These are phyloP conservation scores for Yarrowia keelungensis DNA, from an alignment of 805 yeast species.

Conservation along the genomic window DNA sequence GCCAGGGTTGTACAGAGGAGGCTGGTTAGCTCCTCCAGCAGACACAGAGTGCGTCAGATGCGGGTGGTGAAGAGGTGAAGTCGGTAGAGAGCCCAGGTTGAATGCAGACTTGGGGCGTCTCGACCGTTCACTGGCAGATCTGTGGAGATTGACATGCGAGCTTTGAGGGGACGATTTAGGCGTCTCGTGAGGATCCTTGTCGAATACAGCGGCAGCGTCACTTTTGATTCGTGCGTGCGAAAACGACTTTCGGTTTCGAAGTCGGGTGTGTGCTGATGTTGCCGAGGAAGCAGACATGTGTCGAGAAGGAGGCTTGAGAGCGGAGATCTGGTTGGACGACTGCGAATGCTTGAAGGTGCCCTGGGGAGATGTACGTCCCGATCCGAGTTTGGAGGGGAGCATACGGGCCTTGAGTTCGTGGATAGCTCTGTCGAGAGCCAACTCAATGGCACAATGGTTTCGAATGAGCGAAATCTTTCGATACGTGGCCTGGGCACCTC, in stretches of 20 bases:
- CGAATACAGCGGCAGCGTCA: slow-evolving; percentile 16
- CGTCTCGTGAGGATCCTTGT: slow-evolving; percentile 17
- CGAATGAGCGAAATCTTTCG: slow-evolving; percentile 83
- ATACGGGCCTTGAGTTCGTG: slow-evolving; percentile 58
- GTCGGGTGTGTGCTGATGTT: slow-evolving; percentile 13
- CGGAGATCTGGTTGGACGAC: slow-evolving; percentile 33
- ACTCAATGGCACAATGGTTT: slow-evolving; percentile 90
- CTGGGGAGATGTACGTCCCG: slow-evolving; percentile 27
- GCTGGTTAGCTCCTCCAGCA: neutral
- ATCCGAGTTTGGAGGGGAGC: slow-evolving; percentile 40
- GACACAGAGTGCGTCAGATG: slow-evolving; percentile 25
- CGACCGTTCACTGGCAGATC: slow-evolving; percentile 4
- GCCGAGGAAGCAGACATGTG: slow-evolving; percentile 20
- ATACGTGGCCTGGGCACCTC: slow-evolving; percentile 95
- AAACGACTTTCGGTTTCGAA: slow-evolving; percentile 24
- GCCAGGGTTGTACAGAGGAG: neutral
- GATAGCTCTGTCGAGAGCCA: slow-evolving; percentile 82
- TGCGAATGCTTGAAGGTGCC: slow-evolving; percentile 37
- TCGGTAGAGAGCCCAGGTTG: slow-evolving; percentile 26
- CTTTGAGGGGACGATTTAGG: slow-evolving; percentile 25
- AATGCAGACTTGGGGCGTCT: slow-evolving; percentile 17
- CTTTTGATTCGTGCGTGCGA: slow-evolving; percentile 30
- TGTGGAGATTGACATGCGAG: slow-evolving; percentile 12
- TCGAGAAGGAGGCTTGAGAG: slow-evolving; percentile 17
- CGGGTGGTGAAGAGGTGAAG: slow-evolving; percentile 32